Percentiles rank a stretch among this genome's conserved stretches.
Conservation (phyloP, 1,284 basidiomycete genomes). For the Melampsora larici-populina region DNA sequence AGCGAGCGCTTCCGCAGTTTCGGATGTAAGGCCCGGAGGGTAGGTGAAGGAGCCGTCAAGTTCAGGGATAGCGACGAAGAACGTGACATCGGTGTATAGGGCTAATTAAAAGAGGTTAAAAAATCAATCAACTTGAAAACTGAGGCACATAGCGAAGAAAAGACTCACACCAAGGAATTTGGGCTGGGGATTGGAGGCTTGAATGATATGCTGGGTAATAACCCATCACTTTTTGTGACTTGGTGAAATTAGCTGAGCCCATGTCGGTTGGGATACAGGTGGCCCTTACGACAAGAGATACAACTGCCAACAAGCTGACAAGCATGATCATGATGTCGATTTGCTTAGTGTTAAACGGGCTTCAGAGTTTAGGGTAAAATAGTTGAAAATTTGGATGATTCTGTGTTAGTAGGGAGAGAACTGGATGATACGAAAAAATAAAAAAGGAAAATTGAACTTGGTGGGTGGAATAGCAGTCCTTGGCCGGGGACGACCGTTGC, state of each 20-base stretch:
- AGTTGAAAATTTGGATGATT: too few species aligned
- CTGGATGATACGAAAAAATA: too few species aligned
- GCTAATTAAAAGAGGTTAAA: background rate
- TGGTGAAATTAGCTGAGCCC: background rate
- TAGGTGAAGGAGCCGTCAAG: background rate
- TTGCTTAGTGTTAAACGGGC: too few species aligned
- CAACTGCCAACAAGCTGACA: too few species aligned
- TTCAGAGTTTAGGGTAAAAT: too few species aligned
- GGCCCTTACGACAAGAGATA: too few species aligned
- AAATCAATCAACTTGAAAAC: background rate
- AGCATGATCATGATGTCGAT: too few species aligned
- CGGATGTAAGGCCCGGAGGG: background rate
- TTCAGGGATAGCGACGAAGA: slow-evolving; percentile 24
- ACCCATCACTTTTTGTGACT: slow-evolving; percentile 19
- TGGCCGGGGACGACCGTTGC: too few species aligned
- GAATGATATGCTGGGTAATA: slow-evolving; percentile 37
- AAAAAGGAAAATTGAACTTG: too few species aligned
- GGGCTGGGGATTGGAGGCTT: background rate
- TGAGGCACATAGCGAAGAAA: background rate
- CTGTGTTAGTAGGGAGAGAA: too few species aligned
- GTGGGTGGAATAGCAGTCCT: too few species aligned
- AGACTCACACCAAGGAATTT: slow-evolving; percentile 26
- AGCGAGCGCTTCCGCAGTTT: slow-evolving; percentile 3
- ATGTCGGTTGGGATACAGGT: too few species aligned
- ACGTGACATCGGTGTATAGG: slow-evolving; percentile 33